Base-by-base conservation (phyloP, 306 rosid genomes). In the Vachellia pachyceras region DNA sequence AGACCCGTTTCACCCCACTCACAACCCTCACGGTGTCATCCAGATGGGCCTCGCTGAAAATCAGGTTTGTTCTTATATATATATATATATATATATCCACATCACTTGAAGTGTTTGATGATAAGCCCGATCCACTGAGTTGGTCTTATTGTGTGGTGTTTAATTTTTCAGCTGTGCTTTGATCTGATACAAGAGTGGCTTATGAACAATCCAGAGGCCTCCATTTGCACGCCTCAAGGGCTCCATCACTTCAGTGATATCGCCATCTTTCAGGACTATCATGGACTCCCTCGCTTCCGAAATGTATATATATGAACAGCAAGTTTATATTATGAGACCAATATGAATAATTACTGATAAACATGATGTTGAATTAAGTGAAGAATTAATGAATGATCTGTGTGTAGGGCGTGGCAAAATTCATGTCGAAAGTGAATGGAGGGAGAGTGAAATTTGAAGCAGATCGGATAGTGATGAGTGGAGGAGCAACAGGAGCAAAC, bases 31-130 rank as follows among this genome's bases (percentile, higher is more conserved):
- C 0, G 95, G 95, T 1, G 92, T 91, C 46, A 84, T 91, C 74
- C 95, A 91, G 69, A 89, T 91, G 95, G 95, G 95, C 49, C 90
- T 91, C 6, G 91, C 95, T 23, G 95, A 91, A 76, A 91, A 91
- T 33, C 95, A 84, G 95, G 94, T 66, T 66, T 3, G 94, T 66
- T 66, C 5, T 0, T 85, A 40, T 63, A 3, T 57, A 49, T 42
- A 42, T 42, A 42, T 42, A 42, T 47, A 47, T 14, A 54, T 18
- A 67, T 35, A 12, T 17, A 10, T 25, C 5, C 0, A 55, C 11
- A n/a, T 55, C 29, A 5, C 33, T 29, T 29, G 33, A 29, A 66
- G 5, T 37, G 46, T 25, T 60, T 58, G 58, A 50, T 47, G 36
- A 58, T 58, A 3, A 23, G 17, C 20, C 37, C 42, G 3, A 49